Percentiles rank a stretch among this genome's conserved stretches.
Evolutionary conservation across 306 rosid genomes (phyloP).

Genomic region (Vicia faba): DNA sequence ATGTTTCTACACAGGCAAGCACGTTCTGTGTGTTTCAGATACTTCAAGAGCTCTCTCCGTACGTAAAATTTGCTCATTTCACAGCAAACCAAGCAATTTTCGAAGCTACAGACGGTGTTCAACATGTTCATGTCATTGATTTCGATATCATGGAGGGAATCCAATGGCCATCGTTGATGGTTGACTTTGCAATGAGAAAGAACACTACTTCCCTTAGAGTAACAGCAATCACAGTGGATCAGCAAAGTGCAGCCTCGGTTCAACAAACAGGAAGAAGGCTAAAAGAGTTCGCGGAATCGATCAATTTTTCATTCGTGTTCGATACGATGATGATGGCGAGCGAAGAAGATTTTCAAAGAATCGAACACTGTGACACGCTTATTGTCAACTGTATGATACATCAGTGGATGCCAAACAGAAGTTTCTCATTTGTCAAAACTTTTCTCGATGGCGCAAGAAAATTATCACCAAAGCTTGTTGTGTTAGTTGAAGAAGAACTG

Average conservation of each 20-base stretch:
- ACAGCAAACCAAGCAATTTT: constrained; percentile 75
- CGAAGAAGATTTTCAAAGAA: constrained; percentile 48
- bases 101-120: constrained; percentile 54
- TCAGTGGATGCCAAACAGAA: constrained; percentile 52
- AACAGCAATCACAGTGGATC: constrained; percentile 50
- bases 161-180: constrained; percentile 78
- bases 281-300: constrained; percentile 59
- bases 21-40: constrained; percentile 51
- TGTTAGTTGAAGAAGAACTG: constrained; percentile 66
- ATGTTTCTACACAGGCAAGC: constrained; percentile 35
- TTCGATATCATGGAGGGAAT: constrained; percentile 76
- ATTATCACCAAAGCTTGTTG: constrained; percentile 57
- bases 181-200: constrained; percentile 57
- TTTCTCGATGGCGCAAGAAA: constrained; percentile 50
- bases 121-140: constrained; percentile 60
- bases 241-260: constrained; percentile 37
- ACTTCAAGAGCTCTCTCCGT: constrained; percentile 69
- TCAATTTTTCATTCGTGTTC: constrained; percentile 49
- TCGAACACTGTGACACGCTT: constrained; percentile 42
- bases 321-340: constrained; percentile 43
- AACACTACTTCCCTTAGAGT: constrained; percentile 45
- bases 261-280: constrained; percentile 66
- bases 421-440: constrained; percentile 43
- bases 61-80: constrained; percentile 67
- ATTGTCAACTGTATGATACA: constrained; percentile 60